Evolutionary conservation across 179 eudicot species (phyloP), one percentile per base, ranked within the genome.

Genomic region (Silene vulgaris): DNA sequence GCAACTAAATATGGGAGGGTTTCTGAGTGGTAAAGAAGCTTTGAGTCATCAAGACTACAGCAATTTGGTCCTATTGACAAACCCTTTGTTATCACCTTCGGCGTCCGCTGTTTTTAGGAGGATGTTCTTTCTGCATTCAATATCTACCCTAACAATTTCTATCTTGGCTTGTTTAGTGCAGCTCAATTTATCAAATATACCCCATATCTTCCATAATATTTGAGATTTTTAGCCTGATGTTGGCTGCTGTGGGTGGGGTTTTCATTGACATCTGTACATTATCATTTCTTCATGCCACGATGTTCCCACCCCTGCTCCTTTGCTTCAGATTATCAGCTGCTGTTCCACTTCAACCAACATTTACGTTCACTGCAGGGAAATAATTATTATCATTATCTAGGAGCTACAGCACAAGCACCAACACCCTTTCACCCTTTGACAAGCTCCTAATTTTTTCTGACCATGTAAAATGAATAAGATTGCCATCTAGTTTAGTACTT

Each of bases 361-460:
- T 56, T 43, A 50, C 30, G 50, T 61, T 43, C 43, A 69, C 20
- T 32, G n/a, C 60, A 56, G 48, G 74, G 37, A 59, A 56, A 32
- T 16, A 40, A 11, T 35, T 35, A 29, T 13, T 35, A 16, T 29
- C 48, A 17, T 35, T 67, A 17, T 2, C 52, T 16, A 19, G 50
- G 8, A n/a, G 71, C 50, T n/a, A 67, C 16, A 4, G 37, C 52
- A n/a, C 21, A 20, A 35, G 17, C 71, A 67, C 69, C 48, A n/a
- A 65, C 43, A 30, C 71, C 71, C 71, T 66, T 66, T 2, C 32
- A 76, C 30, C 48, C 50, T 66, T 40, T 40, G 11, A 69, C 73
- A 45, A 69, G 60, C 73, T 69, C 13, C 48, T 1, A 4, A 48
- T 1, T 43, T 23, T 12, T 11, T 4, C 17, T 9, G 23, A 11